Base-by-base conservation (phyloP, 495 filamentous ascomycete species). In the Neurospora discreta region DNA sequence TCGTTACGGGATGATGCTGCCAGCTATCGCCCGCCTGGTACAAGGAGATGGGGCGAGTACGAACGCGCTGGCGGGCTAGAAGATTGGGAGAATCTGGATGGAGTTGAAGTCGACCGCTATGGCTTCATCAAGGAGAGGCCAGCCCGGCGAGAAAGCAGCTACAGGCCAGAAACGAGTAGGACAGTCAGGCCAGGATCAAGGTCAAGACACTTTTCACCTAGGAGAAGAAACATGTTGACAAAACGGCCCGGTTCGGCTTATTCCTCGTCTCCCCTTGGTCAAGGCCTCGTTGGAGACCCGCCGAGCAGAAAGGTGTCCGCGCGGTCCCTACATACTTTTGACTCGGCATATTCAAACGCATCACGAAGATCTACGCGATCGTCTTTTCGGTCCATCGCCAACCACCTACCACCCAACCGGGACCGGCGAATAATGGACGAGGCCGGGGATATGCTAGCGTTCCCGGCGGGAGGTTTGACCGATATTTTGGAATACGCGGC, bases 21-120 rank as follows among this genome's bases (percentile, higher is more conserved):
- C 26, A 65, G 52, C 52, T 65, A 65, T 36, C 26, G 33, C 26
- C 52, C 26, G 26, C 52, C 52, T 65, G 52, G 52, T 65, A 8
- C 82, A 40, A 80, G 82, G 73, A 76, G 79, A 79, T 80, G 77
- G 68, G 74, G 68, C 60, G 78, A 75, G 33, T 78, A 82, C 43
- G 83, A 86, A 80, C 81, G 90, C 16, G 93, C 93, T 16, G 94
- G 94, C 18, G 95, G 95, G 0, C 89, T 96, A 46, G 95, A 99
- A 77, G 94, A 97, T 77, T 99, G 95, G 96, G 91, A 95, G 75
- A 90, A 97, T 80, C 82, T 99, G 13, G 85, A 90, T n/a, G 91
- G 87, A n/a, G 86, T 84, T 44, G 92, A 97, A 78, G 92, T 98
- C 52, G 95, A 99, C 81, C 85, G 88, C 77, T 99, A 98, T 79